Evolutionary conservation across 164 flowering plant genomes (phyloP).

Genomic region (Litsea cubeba): DNA sequence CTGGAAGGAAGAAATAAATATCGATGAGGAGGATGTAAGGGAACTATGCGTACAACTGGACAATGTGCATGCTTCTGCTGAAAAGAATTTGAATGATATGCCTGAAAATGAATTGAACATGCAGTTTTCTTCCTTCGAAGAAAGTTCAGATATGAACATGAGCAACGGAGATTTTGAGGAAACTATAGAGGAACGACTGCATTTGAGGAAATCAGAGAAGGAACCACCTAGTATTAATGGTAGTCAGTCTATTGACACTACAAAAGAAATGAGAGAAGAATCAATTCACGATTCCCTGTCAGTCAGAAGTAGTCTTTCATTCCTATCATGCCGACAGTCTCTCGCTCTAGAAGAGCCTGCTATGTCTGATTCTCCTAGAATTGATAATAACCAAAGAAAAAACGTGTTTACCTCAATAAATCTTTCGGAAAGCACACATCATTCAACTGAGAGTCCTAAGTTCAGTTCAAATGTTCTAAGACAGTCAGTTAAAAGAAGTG

Average conservation of each 20-base stretch:
- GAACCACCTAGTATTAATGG: slow-evolving; percentile 11
- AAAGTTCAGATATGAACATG: slow-evolving; percentile 46
- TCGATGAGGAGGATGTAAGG: slow-evolving; percentile 60
- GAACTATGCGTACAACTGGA: slow-evolving; percentile 57
- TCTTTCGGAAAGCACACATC: slow-evolving; percentile 24
- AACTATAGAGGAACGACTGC: slow-evolving; percentile 36
- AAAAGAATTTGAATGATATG: slow-evolving; percentile 28
- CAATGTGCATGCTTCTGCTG: slow-evolving; percentile 36
- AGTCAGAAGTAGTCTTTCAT: slow-evolving; percentile 40
- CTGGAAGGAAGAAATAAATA: slow-evolving; percentile 42
- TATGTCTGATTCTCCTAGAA: slow-evolving; percentile 84
- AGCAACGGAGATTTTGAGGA: slow-evolving; percentile 27
- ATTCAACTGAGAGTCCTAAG: slow-evolving; percentile 29
- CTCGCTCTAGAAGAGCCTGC: slow-evolving; percentile 58
- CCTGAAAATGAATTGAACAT: slow-evolving; percentile 29
- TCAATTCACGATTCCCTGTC: slow-evolving; percentile 8
- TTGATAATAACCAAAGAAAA: slow-evolving; percentile 44
- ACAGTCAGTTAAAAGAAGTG: slow-evolving; percentile 44
- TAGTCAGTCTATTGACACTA: slow-evolving; percentile 2
- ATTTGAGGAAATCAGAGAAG: slow-evolving; percentile 15
- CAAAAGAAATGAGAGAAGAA: slow-evolving; percentile 4
- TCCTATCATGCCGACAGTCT: slow-evolving; percentile 32
- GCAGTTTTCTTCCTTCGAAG: slow-evolving; percentile 37
- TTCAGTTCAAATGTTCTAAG: slow-evolving; percentile 22
- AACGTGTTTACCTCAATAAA: slow-evolving; percentile 27